phyloP scores from a whole-genome alignment of 2,329 filamentous ascomycete species.

The Sporothrix schenckii region DNA sequence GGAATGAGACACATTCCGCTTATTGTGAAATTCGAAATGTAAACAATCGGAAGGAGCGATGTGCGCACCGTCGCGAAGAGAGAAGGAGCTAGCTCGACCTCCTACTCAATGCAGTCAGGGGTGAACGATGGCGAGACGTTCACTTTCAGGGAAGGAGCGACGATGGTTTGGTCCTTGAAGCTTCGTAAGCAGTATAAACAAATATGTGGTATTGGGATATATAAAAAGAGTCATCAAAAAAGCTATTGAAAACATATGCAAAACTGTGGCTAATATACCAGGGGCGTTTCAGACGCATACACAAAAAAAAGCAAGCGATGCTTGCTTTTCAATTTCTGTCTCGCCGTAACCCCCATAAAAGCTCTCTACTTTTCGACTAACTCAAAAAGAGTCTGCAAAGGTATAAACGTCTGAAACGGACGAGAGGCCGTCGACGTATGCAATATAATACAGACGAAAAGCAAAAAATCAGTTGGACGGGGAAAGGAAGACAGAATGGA shows the following conservation, averaged over 20 bases:
- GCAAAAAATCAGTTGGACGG: not conserved
- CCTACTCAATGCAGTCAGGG: not conserved
- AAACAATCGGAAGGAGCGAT: conserved; percentile 15
- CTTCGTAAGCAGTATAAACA: not conserved
- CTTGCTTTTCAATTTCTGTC: not conserved
- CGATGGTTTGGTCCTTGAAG: too few species aligned
- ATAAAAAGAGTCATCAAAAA: not conserved
- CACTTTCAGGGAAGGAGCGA: conserved; percentile 13
- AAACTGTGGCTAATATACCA: not conserved
- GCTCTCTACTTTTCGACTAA: conserved; percentile 19
- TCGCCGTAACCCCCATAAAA: not conserved
- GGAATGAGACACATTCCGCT: too few species aligned
- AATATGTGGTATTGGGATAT: conserved; percentile 20
- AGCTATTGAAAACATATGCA: not conserved
- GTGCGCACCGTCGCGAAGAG: not conserved
- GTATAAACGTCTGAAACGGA: not conserved
- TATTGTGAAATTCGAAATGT: not conserved
- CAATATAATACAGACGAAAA: not conserved
- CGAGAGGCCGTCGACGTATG: not conserved
- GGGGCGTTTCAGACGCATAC: not conserved
- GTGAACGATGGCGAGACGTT: too few species aligned
- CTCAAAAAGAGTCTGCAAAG: not conserved
- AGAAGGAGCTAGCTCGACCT: conserved; percentile 14
- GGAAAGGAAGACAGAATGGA: not conserved
- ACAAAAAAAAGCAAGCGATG: not conserved